Conservation (phyloP, 192 early-diverging fungal genomes). For the Entomortierella lignicola region DNA sequence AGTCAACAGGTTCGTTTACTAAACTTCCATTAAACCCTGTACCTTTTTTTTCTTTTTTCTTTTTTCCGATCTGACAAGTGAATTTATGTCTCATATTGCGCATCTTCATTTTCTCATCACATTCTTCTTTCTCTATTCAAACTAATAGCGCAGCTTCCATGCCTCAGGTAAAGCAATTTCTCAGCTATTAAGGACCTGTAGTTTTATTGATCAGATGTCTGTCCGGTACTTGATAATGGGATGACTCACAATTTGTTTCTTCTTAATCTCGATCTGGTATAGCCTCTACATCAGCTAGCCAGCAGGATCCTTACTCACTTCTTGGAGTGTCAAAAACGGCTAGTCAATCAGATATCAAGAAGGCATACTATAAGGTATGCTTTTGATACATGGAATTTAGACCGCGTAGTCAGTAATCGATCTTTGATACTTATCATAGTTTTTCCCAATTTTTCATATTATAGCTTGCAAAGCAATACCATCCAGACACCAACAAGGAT, state of each 20-base stretch:
- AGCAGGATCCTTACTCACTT: conserved; percentile 85
- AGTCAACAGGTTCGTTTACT: conserved; percentile 39
- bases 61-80: background rate
- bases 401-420: too few species aligned
- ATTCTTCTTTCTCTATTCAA: background rate
- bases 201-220: background rate
- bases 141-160: conserved; percentile 41
- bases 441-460: too few species aligned
- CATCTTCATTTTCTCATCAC: background rate
- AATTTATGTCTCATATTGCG: too few species aligned
- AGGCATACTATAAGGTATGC: conserved; percentile 93
- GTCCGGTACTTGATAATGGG: background rate
- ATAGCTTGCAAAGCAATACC: conserved; percentile 95
- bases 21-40: too few species aligned
- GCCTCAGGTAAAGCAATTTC: conserved; percentile 33
- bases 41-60: background rate
- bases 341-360: conserved; percentile 91
- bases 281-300: conserved; percentile 40
- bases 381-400: too few species aligned
- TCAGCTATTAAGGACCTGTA: background rate
- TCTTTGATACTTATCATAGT: too few species aligned
- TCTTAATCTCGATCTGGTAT: background rate
- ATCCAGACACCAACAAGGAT: conserved; percentile 98
- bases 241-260: background rate
- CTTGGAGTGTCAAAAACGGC: conserved; percentile 86